phyloP scores from a whole-genome alignment of 2,329 filamentous ascomycete species.

The Fusarium chlamydosporum region DNA sequence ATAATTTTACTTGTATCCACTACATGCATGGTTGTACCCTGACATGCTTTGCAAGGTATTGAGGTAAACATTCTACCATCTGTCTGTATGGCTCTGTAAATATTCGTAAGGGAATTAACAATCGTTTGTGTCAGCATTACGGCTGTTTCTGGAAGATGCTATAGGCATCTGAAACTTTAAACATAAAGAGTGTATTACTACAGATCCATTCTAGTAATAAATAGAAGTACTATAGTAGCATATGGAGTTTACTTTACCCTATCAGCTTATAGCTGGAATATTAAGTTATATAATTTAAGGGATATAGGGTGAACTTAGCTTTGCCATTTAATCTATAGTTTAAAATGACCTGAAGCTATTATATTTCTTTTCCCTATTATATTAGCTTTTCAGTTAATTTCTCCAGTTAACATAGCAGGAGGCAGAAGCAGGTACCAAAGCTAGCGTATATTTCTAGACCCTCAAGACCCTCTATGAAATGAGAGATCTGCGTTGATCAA shows the following conservation, averaged over 20 bases:
- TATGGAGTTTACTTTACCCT: no score
- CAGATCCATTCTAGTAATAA: not conserved
- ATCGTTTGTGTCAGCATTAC: not conserved
- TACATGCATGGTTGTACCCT: not conserved
- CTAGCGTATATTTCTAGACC: not conserved
- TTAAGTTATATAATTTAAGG: no score
- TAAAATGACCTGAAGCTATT: not conserved
- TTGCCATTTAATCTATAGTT: no score
- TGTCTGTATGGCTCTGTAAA: not conserved
- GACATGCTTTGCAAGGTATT: not conserved
- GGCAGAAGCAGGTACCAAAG: not conserved
- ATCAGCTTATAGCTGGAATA: no score
- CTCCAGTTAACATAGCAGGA: not conserved
- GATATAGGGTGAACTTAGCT: no score
- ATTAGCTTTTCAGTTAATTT: not conserved
- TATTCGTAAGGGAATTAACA: not conserved
- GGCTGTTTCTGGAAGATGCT: not conserved
- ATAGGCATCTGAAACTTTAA: no score
- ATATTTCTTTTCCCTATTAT: no score
- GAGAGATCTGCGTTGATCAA: constrained; percentile 10
- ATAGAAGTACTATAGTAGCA: not conserved
- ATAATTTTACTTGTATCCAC: not conserved
- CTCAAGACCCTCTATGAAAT: not conserved
- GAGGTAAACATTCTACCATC: not conserved
- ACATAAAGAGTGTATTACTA: not conserved